These are phyloP conservation scores for Saccharomyces hybrid DNA, from an alignment of 1,139 yeast species.

Conservation along the genomic window DNA sequence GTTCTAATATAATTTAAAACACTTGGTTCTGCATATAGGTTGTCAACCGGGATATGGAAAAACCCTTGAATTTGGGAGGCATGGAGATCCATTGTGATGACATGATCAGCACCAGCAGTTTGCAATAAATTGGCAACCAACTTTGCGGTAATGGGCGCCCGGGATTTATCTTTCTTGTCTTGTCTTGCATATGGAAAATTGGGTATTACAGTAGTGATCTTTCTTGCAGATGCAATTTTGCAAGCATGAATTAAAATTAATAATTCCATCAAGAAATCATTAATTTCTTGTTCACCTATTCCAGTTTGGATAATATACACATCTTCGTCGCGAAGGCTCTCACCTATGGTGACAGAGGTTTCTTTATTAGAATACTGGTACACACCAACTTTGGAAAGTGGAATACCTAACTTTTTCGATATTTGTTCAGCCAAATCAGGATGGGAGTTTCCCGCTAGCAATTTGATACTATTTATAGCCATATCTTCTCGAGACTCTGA, in stretches of 20 bases:
- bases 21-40: conserved; percentile 71
- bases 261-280: conserved; percentile 64
- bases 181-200: conserved; percentile 80
- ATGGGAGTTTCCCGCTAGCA: conserved; percentile 85
- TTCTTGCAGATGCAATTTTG: conserved; percentile 69
- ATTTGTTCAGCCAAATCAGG: conserved; percentile 75
- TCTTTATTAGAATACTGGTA: conserved; percentile 67
- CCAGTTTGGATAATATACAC: conserved; percentile 68
- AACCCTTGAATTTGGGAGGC: conserved; percentile 87
- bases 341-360: conserved; percentile 64
- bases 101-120: conserved; percentile 76
- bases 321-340: conserved; percentile 71
- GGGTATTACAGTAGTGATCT: conserved; percentile 73
- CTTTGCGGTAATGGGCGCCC: conserved; percentile 83
- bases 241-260: conserved; percentile 70
- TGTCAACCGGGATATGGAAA: conserved; percentile 73
- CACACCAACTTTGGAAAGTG: conserved; percentile 56
- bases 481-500: conserved; percentile 8
- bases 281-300: conserved; percentile 52
- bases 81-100: conserved; percentile 75
- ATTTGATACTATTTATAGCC: conserved; percentile 42
- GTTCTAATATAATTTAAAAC: conserved; percentile 62
- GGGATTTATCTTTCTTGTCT: conserved; percentile 70
- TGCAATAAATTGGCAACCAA: conserved; percentile 66
- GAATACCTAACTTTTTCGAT: conserved; percentile 53